Evolutionary conservation across 2,329 filamentous ascomycete species (phyloP).

Genomic region (Fusarium citri): DNA sequence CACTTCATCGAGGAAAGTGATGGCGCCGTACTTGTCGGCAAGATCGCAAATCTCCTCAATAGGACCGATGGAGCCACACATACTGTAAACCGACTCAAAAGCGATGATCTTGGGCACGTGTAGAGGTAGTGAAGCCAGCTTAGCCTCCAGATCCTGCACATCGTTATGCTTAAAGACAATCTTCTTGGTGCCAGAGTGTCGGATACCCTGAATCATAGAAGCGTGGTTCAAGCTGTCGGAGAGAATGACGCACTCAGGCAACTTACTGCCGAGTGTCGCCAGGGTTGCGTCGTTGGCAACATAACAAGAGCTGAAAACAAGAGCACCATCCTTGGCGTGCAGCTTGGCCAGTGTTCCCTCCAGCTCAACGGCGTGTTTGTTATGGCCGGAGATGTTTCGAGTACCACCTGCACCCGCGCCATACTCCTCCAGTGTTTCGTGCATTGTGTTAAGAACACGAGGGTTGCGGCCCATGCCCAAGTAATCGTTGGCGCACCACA

Average conservation of each 20-base stretch:
- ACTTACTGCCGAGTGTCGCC: conserved; percentile 94
- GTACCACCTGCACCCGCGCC: conserved; percentile 96
- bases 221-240: conserved; percentile 98
- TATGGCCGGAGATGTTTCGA: conserved; percentile 97
- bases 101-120: conserved; percentile 97
- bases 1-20: conserved; percentile 98
- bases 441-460: conserved; percentile 89
- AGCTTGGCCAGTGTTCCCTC: conserved; percentile 86
- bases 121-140: conserved; percentile 86
- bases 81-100: conserved; percentile 98
- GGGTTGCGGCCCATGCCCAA: conserved; percentile 96
- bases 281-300: conserved; percentile 98
- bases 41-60: conserved; percentile 97
- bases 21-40: conserved; percentile 95
- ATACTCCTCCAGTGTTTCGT: conserved; percentile 93
- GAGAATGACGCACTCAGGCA: conserved; percentile 97
- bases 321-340: conserved; percentile 89
- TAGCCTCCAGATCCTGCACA: conserved; percentile 89
- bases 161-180: conserved; percentile 99
- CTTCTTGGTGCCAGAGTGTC: conserved; percentile 96
- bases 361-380: conserved; percentile 88
- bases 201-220: conserved; percentile 99
- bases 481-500: conserved; percentile 99
- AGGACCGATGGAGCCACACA: conserved; percentile 97
- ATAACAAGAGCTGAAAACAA: conserved; percentile 98